Conservation (phyloP, 192 early-diverging fungal genomes). For the Coemansia sp. region DNA sequence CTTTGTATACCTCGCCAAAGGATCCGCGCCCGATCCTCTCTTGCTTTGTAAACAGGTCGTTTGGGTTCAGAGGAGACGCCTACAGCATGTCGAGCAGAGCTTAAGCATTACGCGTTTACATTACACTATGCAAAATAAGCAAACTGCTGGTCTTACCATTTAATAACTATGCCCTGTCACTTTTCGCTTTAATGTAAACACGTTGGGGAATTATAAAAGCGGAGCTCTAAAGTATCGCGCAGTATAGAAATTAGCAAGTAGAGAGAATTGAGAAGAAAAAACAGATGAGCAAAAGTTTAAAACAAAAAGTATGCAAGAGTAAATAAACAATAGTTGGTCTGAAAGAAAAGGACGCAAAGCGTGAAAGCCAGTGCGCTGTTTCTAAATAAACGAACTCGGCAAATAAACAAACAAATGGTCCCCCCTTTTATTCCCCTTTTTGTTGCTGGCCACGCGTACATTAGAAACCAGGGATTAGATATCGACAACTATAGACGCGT, state of each 20-base stretch:
- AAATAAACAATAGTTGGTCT: neutral
- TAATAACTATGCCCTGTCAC: neutral
- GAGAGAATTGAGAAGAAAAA: neutral
- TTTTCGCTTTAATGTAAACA: conserved; percentile 2
- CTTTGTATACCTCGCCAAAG: conserved; percentile 83
- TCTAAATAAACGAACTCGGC: neutral
- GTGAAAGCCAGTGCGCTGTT: neutral
- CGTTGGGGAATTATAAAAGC: conserved; percentile 6
- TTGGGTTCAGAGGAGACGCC: conserved; percentile 47
- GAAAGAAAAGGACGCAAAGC: neutral
- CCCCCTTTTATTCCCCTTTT: conserved; percentile 7
- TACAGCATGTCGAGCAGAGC: conserved; percentile 3
- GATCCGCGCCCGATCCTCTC: conserved; percentile 62
- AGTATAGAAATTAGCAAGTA: neutral
- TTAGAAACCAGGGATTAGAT: conserved; percentile 20
- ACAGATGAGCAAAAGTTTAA: conserved; percentile 7
- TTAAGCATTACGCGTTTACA: neutral
- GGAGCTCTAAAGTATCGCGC: too few species aligned
- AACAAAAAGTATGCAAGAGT: conserved; percentile 8
- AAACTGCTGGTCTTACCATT: neutral
- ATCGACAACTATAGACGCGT: conserved; percentile 57
- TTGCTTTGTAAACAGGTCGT: conserved; percentile 57
- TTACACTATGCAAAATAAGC: neutral
- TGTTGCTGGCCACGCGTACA: neutral
- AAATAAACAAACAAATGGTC: conserved; percentile 4